phyloP scores from a whole-genome alignment of 2,329 filamentous ascomycete genomes.

The Mollisia scopiformis region DNA sequence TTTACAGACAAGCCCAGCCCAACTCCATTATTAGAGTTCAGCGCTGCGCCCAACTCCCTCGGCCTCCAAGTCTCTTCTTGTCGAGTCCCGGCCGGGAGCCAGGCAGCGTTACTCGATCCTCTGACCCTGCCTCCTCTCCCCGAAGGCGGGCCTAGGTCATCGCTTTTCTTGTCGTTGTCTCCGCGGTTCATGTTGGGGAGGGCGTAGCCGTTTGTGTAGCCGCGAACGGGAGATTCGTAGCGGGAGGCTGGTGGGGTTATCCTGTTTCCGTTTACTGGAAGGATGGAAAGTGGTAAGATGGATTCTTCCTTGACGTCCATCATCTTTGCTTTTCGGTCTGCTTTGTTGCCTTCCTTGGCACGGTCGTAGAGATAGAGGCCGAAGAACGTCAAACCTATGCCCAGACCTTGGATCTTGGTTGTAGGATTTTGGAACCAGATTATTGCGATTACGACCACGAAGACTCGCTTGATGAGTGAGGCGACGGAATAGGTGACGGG shows the following conservation, averaged over 20 bases:
- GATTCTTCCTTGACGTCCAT: conserved; percentile 50
- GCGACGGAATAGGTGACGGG: conserved; percentile 98
- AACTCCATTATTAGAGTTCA: not conserved
- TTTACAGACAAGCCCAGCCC: not conserved
- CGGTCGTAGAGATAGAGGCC: conserved; percentile 96
- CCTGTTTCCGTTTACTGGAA: conserved; percentile 29
- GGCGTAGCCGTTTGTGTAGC: conserved; percentile 50
- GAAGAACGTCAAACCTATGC: conserved; percentile 86
- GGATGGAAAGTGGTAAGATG: conserved; percentile 31
- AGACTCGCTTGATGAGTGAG: conserved; percentile 94
- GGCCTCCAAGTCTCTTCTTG: conserved; percentile 82
- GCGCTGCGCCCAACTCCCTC: conserved; percentile 17
- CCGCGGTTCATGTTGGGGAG: conserved; percentile 32
- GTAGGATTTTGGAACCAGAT: conserved; percentile 95
- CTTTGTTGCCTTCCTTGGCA: conserved; percentile 84
- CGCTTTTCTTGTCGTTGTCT: conserved; percentile 36
- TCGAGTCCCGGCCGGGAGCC: conserved; percentile 79
- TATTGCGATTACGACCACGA: conserved; percentile 93
- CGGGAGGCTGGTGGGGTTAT: conserved; percentile 8
- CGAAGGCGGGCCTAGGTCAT: conserved; percentile 49
- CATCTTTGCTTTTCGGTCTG: conserved; percentile 78
- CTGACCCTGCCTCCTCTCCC: conserved; percentile 52
- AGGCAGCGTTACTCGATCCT: conserved; percentile 53
- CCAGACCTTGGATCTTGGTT: conserved; percentile 78
- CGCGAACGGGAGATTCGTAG: conserved; percentile 44